Base-by-base conservation (phyloP, 768 basidiomycete genomes). In the Kwoniella mangroviensis region DNA sequence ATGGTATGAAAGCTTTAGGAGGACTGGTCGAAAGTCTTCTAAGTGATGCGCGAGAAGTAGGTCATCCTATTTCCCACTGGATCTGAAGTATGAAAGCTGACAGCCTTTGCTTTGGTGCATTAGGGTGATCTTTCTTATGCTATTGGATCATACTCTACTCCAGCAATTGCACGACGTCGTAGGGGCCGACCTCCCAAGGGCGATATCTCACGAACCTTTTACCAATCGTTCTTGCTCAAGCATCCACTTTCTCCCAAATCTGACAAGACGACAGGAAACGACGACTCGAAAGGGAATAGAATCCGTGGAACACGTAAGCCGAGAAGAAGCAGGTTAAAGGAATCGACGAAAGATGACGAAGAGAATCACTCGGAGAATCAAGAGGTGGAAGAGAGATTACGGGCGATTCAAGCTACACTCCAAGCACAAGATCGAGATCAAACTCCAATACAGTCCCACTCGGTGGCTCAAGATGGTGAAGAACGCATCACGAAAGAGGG, bases 111-210 rank as follows among this genome's bases (percentile, higher is more conserved):
- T 24, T 43, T 19, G 49, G 4, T 51, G 21, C 34, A 51, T 51
- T 51, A 73, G 53, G 57, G 63, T 26, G 61, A 68, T 17, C 24
- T 49, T 11, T 57, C 59, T 21, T 68, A 65, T 53, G 42, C 69
- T 4, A 58, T 55, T 19, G 68, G 68, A 15, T 62, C 74, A 17
- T 80, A 67, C 63, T 75, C 76, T 6, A 72, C 78, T 5, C 75
- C 79, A 12, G 79, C 79, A 19, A 70, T 80, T 51, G 76, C 76
- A 26, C 68, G 73, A 4, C 69, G 79, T 17, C 57, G 75, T 41
- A 67, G 79, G 24, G 79, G 79, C 19, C 59, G 79, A 72, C 79
- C 79, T 19, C 76, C 76, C 13, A 77, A 78, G 58, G 65, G 42
- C 41, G 56, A 63, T 55, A 51, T 67, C 60, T 26, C 63, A 55